Percentiles rank a stretch among this genome's conserved stretches.
phyloP scores from a whole-genome alignment of 495 filamentous ascomycete genomes.

The Xylaria cubensis region DNA sequence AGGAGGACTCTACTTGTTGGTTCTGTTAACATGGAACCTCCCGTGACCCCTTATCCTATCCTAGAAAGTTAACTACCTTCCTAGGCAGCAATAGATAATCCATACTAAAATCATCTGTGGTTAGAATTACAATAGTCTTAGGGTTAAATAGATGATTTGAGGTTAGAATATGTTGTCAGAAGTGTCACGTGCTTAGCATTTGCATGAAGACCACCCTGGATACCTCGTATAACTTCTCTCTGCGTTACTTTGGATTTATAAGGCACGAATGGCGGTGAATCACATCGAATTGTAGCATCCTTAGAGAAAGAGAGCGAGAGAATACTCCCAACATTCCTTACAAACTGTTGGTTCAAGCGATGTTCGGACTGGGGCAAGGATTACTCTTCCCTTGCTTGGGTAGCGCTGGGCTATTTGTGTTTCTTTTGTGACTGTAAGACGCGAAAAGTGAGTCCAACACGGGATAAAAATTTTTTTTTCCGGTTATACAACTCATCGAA shows the following conservation, averaged over 20 bases:
- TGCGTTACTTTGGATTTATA: neutral
- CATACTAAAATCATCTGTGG: neutral
- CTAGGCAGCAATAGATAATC: neutral
- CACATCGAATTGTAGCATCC: neutral
- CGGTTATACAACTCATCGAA: neutral
- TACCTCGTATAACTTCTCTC: neutral
- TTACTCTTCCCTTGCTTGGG: neutral
- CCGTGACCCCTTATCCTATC: neutral
- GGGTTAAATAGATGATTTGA: neutral
- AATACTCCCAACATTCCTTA: neutral
- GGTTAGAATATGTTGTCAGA: conserved; percentile 3
- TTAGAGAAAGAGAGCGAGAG: neutral
- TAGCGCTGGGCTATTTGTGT: neutral
- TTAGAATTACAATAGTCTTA: neutral
- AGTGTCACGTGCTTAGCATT: neutral
- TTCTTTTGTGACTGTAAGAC: neutral
- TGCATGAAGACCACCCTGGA: neutral
- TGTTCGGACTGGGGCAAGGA: neutral
- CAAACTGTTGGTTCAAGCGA: neutral
- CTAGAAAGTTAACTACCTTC: neutral
- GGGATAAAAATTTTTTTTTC: neutral
- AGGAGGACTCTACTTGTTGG: neutral
- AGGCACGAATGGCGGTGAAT: conserved; percentile 2
- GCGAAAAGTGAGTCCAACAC: neutral
- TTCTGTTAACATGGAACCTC: neutral